phyloP scores from a whole-genome alignment of 2,329 filamentous ascomycete genomes.

The Cladophialophora carrionii region DNA sequence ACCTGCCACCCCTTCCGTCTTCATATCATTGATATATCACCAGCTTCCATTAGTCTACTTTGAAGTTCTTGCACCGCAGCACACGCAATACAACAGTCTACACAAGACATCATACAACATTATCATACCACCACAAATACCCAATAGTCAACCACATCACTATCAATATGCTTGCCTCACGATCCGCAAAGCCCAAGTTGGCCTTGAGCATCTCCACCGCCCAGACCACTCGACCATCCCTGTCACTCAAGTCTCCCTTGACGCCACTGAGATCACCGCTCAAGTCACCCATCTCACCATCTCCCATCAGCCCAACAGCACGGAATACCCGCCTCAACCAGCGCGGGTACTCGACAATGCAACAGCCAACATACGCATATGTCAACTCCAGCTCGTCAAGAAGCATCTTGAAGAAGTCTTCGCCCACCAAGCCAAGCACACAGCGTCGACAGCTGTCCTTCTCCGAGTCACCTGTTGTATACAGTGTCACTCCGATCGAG shows the following conservation, averaged over 20 bases:
- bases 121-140: slow-evolving; percentile 11
- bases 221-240: slow-evolving; percentile 42
- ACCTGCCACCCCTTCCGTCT: slow-evolving; percentile 8
- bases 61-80: slow-evolving; percentile 14
- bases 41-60: slow-evolving; percentile 19
- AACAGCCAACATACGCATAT: slow-evolving; percentile 49
- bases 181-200: slow-evolving; percentile 52
- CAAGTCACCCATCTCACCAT: slow-evolving; percentile 50
- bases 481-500: slow-evolving; percentile 55
- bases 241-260: slow-evolving; percentile 51
- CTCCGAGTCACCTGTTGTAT: slow-evolving; percentile 48
- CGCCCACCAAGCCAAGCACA: slow-evolving; percentile 27
- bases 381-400: slow-evolving; percentile 51
- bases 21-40: slow-evolving; percentile 16
- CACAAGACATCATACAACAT: slow-evolving; percentile 8
- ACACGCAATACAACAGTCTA: background rate
- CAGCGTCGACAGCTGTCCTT: slow-evolving; percentile 49
- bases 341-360: slow-evolving; percentile 47
- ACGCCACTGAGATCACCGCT: slow-evolving; percentile 48
- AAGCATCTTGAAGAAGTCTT: slow-evolving; percentile 54
- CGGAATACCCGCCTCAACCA: slow-evolving; percentile 46
- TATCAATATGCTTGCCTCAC: slow-evolving; percentile 46
- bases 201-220: slow-evolving; percentile 51
- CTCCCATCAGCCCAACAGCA: slow-evolving; percentile 48
- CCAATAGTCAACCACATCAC: slow-evolving; percentile 12